These are phyloP conservation scores for Venturia nashicola DNA, from an alignment of 2,329 filamentous ascomycete genomes.

Conservation along the genomic window DNA sequence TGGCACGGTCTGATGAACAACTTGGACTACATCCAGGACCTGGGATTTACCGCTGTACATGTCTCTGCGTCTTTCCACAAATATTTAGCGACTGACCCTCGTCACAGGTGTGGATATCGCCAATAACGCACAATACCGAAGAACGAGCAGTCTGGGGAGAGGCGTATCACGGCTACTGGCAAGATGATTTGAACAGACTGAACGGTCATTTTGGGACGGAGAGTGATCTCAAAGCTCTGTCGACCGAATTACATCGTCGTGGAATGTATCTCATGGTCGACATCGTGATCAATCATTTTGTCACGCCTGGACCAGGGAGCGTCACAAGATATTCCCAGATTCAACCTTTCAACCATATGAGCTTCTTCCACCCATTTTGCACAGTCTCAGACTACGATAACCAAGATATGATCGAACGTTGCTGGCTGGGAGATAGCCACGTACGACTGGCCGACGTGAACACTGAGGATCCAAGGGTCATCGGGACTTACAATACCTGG, in stretches of 20 bases:
- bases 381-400: constrained; percentile 41
- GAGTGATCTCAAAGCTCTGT: constrained; percentile 45
- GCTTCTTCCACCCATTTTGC: constrained; percentile 51
- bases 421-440: constrained; percentile 39
- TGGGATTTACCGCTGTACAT: constrained; percentile 43
- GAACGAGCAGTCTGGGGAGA: constrained; percentile 29
- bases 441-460: constrained; percentile 34
- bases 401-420: constrained; percentile 31
- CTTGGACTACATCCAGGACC: constrained; percentile 50
- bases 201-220: constrained; percentile 48
- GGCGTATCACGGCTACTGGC: constrained; percentile 41
- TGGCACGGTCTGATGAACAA: constrained; percentile 46
- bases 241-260: constrained; percentile 41
- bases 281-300: constrained; percentile 46
- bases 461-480: constrained; percentile 26
- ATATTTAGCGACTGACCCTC: neutral
- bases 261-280: constrained; percentile 51
- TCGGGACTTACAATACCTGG: constrained; percentile 30
- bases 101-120: constrained; percentile 34
- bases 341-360: constrained; percentile 41
- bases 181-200: constrained; percentile 38
- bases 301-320: constrained; percentile 33
- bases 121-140: constrained; percentile 29
- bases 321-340: constrained; percentile 32
- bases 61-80: neutral